phyloP scores from a whole-genome alignment of 768 basidiomycete genomes.

The Lactarius trivialis region DNA sequence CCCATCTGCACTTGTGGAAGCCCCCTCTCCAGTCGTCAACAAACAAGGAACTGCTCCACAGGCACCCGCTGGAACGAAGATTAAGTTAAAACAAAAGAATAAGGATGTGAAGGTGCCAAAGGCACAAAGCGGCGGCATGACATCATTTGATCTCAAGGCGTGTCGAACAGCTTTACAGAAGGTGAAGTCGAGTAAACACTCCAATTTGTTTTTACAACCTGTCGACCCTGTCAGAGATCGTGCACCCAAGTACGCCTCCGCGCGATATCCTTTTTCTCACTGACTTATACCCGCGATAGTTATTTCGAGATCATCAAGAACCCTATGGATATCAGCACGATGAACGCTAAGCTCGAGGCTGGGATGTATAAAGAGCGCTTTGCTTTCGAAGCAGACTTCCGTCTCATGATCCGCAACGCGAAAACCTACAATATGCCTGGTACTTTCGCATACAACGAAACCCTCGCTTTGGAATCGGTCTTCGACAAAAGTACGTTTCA shows the following conservation, averaged over 20 bases:
- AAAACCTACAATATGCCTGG: slow-evolving; percentile 74
- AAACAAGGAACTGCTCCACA: slow-evolving; percentile 12
- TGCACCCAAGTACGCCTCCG: slow-evolving; percentile 66
- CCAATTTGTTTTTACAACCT: slow-evolving; percentile 71
- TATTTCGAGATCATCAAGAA: slow-evolving; percentile 87
- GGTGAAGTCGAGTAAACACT: slow-evolving; percentile 65
- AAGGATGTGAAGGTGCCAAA: slow-evolving; percentile 47
- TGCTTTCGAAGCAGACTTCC: slow-evolving; percentile 81
- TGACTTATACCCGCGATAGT: slow-evolving; percentile 35
- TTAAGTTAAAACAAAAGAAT: slow-evolving; percentile 23
- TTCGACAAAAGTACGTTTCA: slow-evolving; percentile 74
- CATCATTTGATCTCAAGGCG: slow-evolving; percentile 64
- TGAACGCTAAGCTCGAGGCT: slow-evolving; percentile 77
- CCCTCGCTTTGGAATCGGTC: slow-evolving; percentile 65
- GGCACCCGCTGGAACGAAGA: slow-evolving; percentile 11
- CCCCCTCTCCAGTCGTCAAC: slow-evolving; percentile 24
- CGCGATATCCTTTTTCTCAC: slow-evolving; percentile 11
- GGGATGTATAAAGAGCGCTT: slow-evolving; percentile 82
- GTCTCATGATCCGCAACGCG: slow-evolving; percentile 82
- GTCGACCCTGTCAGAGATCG: slow-evolving; percentile 95
- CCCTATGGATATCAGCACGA: slow-evolving; percentile 93
- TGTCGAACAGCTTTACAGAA: slow-evolving; percentile 77
- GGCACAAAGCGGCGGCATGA: slow-evolving; percentile 73
- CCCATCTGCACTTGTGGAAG: slow-evolving; percentile 28
- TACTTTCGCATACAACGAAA: slow-evolving; percentile 68